Evolutionary conservation across 257 asterid genomes (phyloP), one percentile per base, ranked within the genome.

Genomic region (Nicotiana benthamiana): DNA sequence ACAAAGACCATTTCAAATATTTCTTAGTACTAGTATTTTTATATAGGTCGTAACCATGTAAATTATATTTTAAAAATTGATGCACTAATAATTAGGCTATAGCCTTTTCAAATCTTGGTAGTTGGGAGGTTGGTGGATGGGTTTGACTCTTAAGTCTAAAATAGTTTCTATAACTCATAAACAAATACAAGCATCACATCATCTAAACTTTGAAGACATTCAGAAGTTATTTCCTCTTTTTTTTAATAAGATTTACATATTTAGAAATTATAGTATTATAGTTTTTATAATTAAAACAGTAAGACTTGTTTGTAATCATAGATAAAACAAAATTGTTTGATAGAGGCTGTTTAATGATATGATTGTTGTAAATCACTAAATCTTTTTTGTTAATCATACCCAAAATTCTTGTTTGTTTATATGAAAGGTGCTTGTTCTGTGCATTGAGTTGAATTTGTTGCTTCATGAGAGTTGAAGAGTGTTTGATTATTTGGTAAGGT

Each of bases 11-110:
- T 59, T 59, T 59, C 16, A 59, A 59, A 59, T 68, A 40, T 40
- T 68, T 68, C 36, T 0, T n/a, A 56, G 2, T 36, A 1, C 30
- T n/a, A 43, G 27, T 40, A 40, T 20, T 20, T 12, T 40, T 5
- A 2, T 43, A 0, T 70, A 1, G 59, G 16, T 4, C 16, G 13
- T 22, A 22, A 70, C 36, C 22, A 22, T 46, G 59, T 46, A 70
- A 70, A 13, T 13, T 43, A 9, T 9, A 9, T 40, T 40, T 22
- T 46, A 12, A 22, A 68, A 22, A 43, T 46, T 13, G 59, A 43
- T 22, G 59, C 36, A 6, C 22, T 46, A 27, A 36, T 10, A 28
- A 63, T 82, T 77, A 95, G 98, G 97, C 97, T 53, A 91, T 95
- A 95, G 97, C 98, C 18, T 36, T 67, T n/a, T 67, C 6, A 34